Evolutionary conservation across 306 rosid genomes (phyloP).

Genomic region (Cucurbita ficifolia): DNA sequence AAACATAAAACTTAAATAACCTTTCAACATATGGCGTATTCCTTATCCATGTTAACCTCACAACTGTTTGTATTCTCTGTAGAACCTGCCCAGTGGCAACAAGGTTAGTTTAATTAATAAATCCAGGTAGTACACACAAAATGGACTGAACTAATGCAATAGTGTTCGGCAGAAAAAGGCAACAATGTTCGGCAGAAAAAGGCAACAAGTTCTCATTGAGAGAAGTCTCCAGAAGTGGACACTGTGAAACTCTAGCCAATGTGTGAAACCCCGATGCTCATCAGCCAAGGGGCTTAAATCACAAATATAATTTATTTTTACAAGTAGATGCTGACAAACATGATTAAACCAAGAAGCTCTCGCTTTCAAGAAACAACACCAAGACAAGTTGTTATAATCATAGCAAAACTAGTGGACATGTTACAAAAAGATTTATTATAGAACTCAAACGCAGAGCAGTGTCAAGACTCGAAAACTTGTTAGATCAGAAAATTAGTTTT

Average conservation of each 20-base stretch:
- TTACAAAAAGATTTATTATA: not conserved
- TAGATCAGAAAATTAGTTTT: not conserved
- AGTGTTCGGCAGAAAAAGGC: not conserved
- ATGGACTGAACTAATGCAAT: not conserved
- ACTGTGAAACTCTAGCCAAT: not conserved
- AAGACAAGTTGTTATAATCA: not conserved
- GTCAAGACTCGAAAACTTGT: not conserved
- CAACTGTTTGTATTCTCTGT: conserved; percentile 34
- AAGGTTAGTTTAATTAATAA: not conserved
- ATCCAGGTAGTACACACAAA: not conserved
- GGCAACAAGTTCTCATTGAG: too few relatives aligned
- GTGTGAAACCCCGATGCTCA: not conserved
- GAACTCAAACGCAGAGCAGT: not conserved
- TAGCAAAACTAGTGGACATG: not conserved
- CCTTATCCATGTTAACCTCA: conserved; percentile 80
- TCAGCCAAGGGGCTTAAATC: not conserved
- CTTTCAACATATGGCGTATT: conserved; percentile 59
- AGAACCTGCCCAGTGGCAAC: conserved; percentile 43
- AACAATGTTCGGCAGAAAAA: not conserved
- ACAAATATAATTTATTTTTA: not conserved
- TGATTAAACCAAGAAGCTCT: not conserved
- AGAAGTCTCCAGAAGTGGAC: not conserved
- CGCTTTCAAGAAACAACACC: not conserved
- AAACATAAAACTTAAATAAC: conserved; percentile 19
- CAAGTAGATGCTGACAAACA: too few relatives aligned